Percentiles rank a stretch among this genome's conserved stretches.
Evolutionary conservation across 495 filamentous ascomycete genomes (phyloP).

Genomic region (Hypoxylon perforatum): DNA sequence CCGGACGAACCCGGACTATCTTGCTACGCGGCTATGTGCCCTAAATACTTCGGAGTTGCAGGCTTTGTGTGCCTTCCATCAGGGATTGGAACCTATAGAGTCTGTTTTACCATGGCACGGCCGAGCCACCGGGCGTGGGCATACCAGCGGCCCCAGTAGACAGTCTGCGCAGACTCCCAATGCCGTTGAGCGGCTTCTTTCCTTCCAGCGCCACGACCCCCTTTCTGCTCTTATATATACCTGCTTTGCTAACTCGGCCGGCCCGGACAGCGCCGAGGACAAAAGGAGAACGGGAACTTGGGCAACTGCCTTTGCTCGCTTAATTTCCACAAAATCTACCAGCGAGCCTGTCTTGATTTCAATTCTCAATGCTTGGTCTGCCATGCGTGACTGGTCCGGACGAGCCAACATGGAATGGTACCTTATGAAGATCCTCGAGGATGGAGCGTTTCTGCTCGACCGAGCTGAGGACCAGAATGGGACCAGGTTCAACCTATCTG

Average conservation of each 20-base stretch:
- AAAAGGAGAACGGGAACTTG: slow-evolving; percentile 80
- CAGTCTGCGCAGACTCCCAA: slow-evolving; percentile 63
- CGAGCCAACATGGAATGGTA: slow-evolving; percentile 90
- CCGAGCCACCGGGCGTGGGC: slow-evolving; percentile 65
- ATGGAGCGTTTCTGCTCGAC: slow-evolving; percentile 90
- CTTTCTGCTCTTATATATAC: slow-evolving; percentile 87
- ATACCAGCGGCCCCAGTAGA: slow-evolving; percentile 53
- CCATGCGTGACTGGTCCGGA: slow-evolving; percentile 88
- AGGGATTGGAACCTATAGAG: slow-evolving; percentile 80
- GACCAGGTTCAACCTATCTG: slow-evolving; percentile 72
- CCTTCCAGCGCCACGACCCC: slow-evolving; percentile 88
- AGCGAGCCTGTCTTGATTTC: slow-evolving; percentile 73
- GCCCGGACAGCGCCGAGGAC: slow-evolving; percentile 80
- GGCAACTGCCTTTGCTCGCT: slow-evolving; percentile 85
- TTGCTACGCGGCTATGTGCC: slow-evolving; percentile 80
- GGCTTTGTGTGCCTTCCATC: slow-evolving; percentile 77
- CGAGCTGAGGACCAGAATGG: slow-evolving; percentile 75
- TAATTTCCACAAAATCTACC: slow-evolving; percentile 68
- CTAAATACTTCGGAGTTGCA: slow-evolving; percentile 79
- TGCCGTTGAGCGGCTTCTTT: slow-evolving; percentile 76
- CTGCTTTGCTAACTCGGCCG: slow-evolving; percentile 86
- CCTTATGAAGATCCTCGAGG: slow-evolving; percentile 91
- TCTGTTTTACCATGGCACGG: slow-evolving; percentile 80
- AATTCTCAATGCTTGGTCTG: slow-evolving; percentile 85
- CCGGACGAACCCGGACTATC: slow-evolving; percentile 84